These are phyloP conservation scores for Sugiyamaella valdiviana DNA, from an alignment of 805 yeast genomes.

Conservation along the genomic window DNA sequence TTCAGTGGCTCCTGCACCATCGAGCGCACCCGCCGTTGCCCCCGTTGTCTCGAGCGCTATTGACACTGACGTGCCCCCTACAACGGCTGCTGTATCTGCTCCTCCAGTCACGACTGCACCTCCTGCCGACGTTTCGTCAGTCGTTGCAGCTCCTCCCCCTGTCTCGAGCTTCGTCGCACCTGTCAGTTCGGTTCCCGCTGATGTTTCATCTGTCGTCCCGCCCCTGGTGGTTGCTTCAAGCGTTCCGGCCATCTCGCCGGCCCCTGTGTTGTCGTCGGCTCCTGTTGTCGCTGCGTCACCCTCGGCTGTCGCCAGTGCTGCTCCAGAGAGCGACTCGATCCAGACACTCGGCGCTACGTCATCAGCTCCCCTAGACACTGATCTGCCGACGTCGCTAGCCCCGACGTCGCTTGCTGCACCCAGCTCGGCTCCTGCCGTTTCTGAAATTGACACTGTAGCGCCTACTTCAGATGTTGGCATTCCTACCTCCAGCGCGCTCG, in stretches of 20 bases:
- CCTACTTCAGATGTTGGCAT: neutral
- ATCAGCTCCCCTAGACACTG: neutral
- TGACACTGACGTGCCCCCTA: conserved; percentile 1
- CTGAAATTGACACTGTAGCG: neutral
- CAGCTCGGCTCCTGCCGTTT: conserved; percentile 1
- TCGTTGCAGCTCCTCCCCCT: neutral
- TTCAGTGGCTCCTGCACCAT: conserved; percentile 1
- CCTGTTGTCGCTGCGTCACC: conserved; percentile 9
- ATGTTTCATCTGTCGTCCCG: too few relatives aligned
- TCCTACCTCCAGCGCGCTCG: neutral
- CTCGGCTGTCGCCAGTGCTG: conserved; percentile 3
- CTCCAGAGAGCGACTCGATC: neutral
- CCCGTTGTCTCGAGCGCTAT: conserved; percentile 1
- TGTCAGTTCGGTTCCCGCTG: neutral
- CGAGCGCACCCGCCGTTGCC: conserved; percentile 1
- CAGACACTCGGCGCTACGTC: neutral
- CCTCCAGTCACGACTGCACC: conserved; percentile 3
- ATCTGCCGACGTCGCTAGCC: neutral
- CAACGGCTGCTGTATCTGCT: conserved; percentile 9
- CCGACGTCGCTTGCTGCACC: conserved; percentile 2
- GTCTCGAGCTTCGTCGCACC: too few relatives aligned
- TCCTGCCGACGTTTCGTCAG: conserved; percentile 2
- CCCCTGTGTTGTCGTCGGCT: too few relatives aligned
- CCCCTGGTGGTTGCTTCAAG: conserved; percentile 4
- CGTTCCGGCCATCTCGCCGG: too few relatives aligned